phyloP scores from a whole-genome alignment of 495 filamentous ascomycete species.

The Choiromyces venosus region DNA sequence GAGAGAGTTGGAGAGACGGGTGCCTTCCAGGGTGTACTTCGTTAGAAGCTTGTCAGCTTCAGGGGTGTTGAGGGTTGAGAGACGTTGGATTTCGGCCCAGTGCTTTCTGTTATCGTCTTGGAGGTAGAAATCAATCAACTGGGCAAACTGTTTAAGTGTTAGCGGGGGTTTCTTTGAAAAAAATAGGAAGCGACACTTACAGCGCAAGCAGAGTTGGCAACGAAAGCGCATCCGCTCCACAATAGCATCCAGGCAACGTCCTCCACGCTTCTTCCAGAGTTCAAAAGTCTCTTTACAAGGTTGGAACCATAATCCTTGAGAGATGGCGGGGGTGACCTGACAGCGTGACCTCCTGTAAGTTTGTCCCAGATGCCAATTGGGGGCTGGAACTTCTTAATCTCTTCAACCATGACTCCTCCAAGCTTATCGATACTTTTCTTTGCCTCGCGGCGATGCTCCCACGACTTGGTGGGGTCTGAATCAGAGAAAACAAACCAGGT shows the following conservation, averaged over 20 bases:
- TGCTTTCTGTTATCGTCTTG: constrained; percentile 15
- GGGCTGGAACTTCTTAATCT: constrained; percentile 1
- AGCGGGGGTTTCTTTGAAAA: not conserved
- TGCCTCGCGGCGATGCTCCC: constrained; percentile 55
- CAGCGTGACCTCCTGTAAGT: not conserved
- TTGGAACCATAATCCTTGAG: constrained; percentile 18
- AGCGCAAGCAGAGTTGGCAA: constrained; percentile 17
- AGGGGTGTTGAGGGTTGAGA: constrained; percentile 5
- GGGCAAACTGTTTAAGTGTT: constrained; percentile 12
- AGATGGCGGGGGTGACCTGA: constrained; percentile 1
- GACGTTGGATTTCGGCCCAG: constrained; percentile 28
- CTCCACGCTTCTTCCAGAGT: not conserved
- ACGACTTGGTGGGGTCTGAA: constrained; percentile 58
- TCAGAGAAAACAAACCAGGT: constrained; percentile 63
- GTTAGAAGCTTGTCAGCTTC: constrained; percentile 21
- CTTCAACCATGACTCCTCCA: constrained; percentile 2
- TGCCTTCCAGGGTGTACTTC: constrained; percentile 29
- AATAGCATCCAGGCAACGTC: constrained; percentile 33
- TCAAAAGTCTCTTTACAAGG: constrained; percentile 17
- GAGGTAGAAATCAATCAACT: constrained; percentile 35
- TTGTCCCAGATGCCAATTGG: constrained; percentile 2
- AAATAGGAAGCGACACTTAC: constrained; percentile 10
- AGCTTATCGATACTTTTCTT: constrained; percentile 35
- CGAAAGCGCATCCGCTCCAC: constrained; percentile 22
- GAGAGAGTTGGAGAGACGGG: constrained; percentile 33